phyloP scores from a whole-genome alignment of 495 filamentous ascomycete species.

The Trichoderma erinaceum region DNA sequence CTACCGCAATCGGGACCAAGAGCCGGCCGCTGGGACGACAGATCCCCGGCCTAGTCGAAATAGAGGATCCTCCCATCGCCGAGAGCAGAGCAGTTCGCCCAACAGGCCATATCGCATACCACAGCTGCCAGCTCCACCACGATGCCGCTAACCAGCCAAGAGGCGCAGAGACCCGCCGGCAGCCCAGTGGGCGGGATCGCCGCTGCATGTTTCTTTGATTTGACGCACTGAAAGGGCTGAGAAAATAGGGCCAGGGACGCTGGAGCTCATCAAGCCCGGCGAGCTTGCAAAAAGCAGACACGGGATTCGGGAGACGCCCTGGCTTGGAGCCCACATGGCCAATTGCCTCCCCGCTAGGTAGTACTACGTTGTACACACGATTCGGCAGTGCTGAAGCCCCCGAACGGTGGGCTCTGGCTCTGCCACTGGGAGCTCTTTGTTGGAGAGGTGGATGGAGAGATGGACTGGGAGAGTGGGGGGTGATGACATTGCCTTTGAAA shows the following conservation, averaged over 20 bases:
- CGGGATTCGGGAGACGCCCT: not conserved
- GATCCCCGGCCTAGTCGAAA: not conserved
- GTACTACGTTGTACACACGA: not conserved
- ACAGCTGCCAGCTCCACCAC: constrained; percentile 1
- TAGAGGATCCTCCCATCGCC: not conserved
- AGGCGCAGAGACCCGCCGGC: not conserved
- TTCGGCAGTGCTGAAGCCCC: not conserved
- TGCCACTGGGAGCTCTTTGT: not conserved
- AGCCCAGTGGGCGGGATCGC: not conserved
- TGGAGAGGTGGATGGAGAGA: not conserved
- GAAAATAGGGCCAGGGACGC: not conserved
- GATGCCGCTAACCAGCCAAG: not conserved
- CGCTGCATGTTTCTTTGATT: not conserved
- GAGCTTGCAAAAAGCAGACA: not conserved
- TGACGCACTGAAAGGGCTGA: not conserved
- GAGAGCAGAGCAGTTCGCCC: constrained; percentile 7
- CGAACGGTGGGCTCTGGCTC: not conserved
- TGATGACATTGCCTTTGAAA: not conserved
- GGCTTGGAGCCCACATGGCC: not conserved
- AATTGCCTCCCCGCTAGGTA: not conserved
- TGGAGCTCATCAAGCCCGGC: not conserved
- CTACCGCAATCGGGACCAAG: not conserved
- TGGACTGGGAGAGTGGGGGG: not conserved
- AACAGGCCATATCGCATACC: not conserved
- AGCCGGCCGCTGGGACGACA: not conserved